A percentile compares a stretch with the other conserved stretches of the same genome.
phyloP scores from a whole-genome alignment of 2,329 filamentous ascomycete genomes.

The Colletotrichum lini region DNA sequence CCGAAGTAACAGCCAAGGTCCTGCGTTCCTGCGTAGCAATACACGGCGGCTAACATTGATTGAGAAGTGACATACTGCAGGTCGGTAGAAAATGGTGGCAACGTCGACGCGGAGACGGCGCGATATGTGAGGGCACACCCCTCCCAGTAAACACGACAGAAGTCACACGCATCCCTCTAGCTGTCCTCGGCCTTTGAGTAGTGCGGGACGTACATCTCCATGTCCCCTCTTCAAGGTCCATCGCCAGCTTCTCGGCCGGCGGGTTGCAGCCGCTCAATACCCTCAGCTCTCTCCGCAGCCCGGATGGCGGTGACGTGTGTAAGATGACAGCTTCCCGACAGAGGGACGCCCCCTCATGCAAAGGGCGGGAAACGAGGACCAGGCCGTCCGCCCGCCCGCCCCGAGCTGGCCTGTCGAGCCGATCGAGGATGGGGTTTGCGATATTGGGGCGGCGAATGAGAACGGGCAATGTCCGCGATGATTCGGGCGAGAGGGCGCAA shows the following conservation, averaged over 20 bases:
- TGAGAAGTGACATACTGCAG: background rate
- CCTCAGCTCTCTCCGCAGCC: background rate
- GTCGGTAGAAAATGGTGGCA: background rate
- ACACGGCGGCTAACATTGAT: background rate
- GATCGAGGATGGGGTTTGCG: background rate
- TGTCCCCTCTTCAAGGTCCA: background rate
- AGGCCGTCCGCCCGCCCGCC: slow-evolving; percentile 10
- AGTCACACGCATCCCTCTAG: background rate
- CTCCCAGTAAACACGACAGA: background rate
- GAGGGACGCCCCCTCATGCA: slow-evolving; percentile 29
- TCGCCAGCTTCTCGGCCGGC: background rate
- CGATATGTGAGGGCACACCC: background rate
- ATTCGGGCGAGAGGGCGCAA: slow-evolving; percentile 15
- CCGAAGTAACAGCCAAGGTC: background rate
- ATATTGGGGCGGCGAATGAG: slow-evolving; percentile 9
- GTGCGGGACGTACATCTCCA: slow-evolving; percentile 4
- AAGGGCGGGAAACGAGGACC: slow-evolving; percentile 23
- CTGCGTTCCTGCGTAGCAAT: background rate
- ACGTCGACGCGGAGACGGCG: background rate
- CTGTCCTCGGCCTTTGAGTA: background rate
- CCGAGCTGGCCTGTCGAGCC: slow-evolving; percentile 12
- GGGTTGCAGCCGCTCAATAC: slow-evolving; percentile 2
- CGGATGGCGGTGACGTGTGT: slow-evolving; percentile 16
- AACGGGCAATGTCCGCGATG: background rate
- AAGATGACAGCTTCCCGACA: background rate